Base-by-base conservation (phyloP, 2,329 filamentous ascomycete genomes). In the Pseudogymnoascus sp. region DNA sequence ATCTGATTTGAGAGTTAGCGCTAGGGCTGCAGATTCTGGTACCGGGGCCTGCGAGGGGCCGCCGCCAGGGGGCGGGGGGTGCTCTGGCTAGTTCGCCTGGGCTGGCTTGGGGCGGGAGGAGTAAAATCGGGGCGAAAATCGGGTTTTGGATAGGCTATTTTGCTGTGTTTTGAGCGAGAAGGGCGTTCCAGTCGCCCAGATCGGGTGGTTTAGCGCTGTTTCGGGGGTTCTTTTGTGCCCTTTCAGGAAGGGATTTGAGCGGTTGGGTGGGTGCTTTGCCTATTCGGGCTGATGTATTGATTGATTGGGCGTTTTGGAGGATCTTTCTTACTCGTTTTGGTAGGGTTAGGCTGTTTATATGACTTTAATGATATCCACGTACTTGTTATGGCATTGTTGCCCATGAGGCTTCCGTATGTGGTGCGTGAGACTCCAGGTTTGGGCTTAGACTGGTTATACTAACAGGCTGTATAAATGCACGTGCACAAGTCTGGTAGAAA, bases 361-460 rank as follows among this genome's bases (percentile, higher is more conserved):
- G 50, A 57, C 50, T 57, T 57, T 57, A 57, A 57, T 57, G 50
- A 57, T 57, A 57, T 57, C 50, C 50, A 57, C 50, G 50, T 57
- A 57, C 50, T 57, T 57, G 9, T 57, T 33, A 57, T 33, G 50
- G 50, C 28, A 57, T 31, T 19, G 28, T 33, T 33, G 50, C 28
- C n/a, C 28, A 35, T 15, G 28, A 57, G 10, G 21, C 50, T 57
- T 57, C 28, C 50, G 17, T 10, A 57, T 33, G 21, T 57, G 50
- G 50, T 33, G 50, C 17, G 28, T 57, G 50, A 33, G n/a, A 57
- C 28, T 21, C 28, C 28, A 19, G 4, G n/a, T 57, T 21, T 57
- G 50, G 50, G 11, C 28, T 4, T 57, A 57, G 28, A 6, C 28
- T 15, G 50, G 50, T 21, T 5, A 57, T 57, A 33, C 28, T 57